phyloP scores from a whole-genome alignment of 768 basidiomycete genomes.

The Rhizopogon roseolus region DNA sequence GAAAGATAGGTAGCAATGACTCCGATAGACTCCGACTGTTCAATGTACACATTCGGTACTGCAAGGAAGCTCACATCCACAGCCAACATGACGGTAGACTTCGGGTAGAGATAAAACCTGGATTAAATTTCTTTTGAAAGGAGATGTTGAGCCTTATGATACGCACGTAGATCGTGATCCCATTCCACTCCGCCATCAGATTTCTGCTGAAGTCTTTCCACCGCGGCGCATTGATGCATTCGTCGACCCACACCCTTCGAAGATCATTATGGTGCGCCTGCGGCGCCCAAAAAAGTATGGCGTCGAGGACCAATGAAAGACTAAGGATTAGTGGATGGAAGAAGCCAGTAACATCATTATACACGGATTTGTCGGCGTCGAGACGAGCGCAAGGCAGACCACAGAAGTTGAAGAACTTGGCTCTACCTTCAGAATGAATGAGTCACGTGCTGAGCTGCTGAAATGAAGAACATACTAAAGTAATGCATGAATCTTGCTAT shows the following conservation, averaged over 20 bases:
- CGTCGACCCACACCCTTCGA: conserved; percentile 4
- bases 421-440: conserved; percentile 13
- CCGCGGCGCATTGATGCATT: conserved; percentile 1
- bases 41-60: conserved; percentile 28
- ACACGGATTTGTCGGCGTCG: conserved; percentile 37
- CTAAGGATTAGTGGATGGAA: neutral
- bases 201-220: conserved; percentile 19
- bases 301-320: conserved; percentile 1
- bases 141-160: neutral
- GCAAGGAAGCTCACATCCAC: conserved; percentile 31
- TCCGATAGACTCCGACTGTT: neutral
- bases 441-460: neutral
- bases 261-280: conserved; percentile 28
- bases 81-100: conserved; percentile 30
- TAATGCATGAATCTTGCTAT: conserved; percentile 39
- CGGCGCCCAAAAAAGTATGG: conserved; percentile 1
- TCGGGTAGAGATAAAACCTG: neutral
- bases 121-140: neutral
- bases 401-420: conserved; percentile 40
- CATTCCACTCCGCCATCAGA: conserved; percentile 9
- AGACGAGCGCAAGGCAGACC: conserved; percentile 45
- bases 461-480: conserved; percentile 28
- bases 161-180: conserved; percentile 11
- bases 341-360: conserved; percentile 1
- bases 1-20: conserved; percentile 5